Evolutionary conservation across 345 rosid genomes (phyloP).

Genomic region (Rhodamnia argentea): DNA sequence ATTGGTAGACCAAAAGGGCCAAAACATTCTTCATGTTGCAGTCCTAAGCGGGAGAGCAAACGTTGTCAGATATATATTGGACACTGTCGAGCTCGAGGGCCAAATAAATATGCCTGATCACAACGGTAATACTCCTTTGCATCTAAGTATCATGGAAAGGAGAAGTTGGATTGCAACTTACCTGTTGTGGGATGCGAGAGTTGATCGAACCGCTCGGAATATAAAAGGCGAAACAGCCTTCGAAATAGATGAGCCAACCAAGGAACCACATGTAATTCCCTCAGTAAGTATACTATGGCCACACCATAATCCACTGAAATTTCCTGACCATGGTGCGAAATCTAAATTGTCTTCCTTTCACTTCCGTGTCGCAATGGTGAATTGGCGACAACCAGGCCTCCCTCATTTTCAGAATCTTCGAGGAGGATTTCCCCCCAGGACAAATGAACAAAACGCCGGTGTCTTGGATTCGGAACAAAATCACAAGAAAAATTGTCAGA

Average conservation of each 20-base stretch:
- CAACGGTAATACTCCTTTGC: background rate
- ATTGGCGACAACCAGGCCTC: background rate
- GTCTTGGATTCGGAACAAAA: background rate
- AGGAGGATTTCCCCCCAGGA: background rate
- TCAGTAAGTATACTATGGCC: background rate
- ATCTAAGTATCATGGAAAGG: background rate
- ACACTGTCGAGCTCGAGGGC: background rate
- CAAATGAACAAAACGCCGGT: background rate
- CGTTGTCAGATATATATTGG: background rate
- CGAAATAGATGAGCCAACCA: background rate
- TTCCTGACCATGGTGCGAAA: background rate
- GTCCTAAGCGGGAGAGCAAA: background rate
- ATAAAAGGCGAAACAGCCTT: background rate
- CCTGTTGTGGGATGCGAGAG: background rate
- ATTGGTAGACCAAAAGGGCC: background rate
- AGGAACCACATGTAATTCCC: background rate
- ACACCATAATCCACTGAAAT: background rate
- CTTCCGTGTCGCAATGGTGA: background rate
- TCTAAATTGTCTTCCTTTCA: background rate
- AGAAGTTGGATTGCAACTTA: background rate
- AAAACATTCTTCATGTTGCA: constrained; percentile 2
- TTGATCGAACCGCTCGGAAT: background rate
- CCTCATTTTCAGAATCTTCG: background rate
- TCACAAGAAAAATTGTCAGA: background rate
- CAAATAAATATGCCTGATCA: background rate